Percentiles rank a stretch among this genome's conserved stretches.
Evolutionary conservation across 257 asterid species (phyloP).

Genomic region (Lithospermum erythrorhizon): DNA sequence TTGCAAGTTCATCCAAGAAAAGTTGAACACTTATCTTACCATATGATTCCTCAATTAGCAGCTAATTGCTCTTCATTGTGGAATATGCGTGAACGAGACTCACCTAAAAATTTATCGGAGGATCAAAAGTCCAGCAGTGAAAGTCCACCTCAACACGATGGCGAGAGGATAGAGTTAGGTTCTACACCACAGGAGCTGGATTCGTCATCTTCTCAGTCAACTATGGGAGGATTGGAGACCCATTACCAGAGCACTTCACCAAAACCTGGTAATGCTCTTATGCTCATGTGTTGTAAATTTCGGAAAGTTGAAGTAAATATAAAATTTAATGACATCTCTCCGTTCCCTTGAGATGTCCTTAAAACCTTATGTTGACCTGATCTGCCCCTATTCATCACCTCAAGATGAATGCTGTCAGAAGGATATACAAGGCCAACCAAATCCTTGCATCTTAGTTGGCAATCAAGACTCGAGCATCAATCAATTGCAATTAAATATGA

Average conservation of each 20-base stretch:
- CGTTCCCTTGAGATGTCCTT: neutral
- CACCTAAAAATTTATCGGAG: constrained; percentile 18
- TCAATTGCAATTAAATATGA: constrained; percentile 39
- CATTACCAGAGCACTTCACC: constrained; percentile 61
- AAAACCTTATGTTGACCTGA: neutral
- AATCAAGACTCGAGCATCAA: constrained; percentile 36
- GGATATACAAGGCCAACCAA: constrained; percentile 29
- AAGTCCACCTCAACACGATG: constrained; percentile 17
- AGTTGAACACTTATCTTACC: constrained; percentile 7
- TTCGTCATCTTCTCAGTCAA: constrained; percentile 37
- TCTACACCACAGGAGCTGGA: constrained; percentile 28
- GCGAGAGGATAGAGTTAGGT: constrained; percentile 29
- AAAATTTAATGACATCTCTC: too few relatives aligned
- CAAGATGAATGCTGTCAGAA: constrained; percentile 45
- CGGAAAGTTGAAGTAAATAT: too few relatives aligned
- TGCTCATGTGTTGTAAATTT: too few relatives aligned
- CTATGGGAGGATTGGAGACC: constrained; percentile 40
- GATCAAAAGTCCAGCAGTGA: constrained; percentile 22
- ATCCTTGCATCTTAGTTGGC: constrained; percentile 32
- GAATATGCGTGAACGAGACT: constrained; percentile 23
- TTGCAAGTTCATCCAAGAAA: constrained; percentile 17
- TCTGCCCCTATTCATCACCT: constrained; percentile 12
- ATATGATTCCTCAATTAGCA: constrained; percentile 9
- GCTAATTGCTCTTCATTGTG: constrained; percentile 14
- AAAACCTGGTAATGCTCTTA: constrained; percentile 37